Conservation (phyloP, 176 grass and related monocot species). For the Carex kokanica region DNA sequence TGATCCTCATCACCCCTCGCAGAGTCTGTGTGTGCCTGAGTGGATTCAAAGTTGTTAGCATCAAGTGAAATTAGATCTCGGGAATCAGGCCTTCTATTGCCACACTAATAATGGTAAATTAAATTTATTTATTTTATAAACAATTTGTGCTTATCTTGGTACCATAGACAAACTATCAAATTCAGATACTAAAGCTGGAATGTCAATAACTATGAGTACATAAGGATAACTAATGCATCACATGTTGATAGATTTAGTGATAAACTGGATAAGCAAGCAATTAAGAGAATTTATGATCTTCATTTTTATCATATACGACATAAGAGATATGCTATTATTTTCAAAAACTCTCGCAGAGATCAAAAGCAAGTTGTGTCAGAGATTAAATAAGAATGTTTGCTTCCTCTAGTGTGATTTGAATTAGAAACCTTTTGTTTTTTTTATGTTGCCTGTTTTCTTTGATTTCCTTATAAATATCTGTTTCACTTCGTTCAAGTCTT, state of each 20-base stretch:
- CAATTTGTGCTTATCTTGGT: background rate
- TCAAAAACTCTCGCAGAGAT: background rate
- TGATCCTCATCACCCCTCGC: conserved; percentile 55
- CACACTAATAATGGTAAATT: background rate
- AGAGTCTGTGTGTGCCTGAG: conserved; percentile 43
- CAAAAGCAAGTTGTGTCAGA: background rate
- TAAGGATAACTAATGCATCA: background rate
- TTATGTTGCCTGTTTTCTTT: background rate
- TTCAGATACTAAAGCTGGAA: background rate
- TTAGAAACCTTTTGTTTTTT: background rate
- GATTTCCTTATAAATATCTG: background rate
- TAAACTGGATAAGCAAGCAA: background rate
- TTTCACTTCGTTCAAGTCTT: background rate
- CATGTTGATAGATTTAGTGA: background rate
- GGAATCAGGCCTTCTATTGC: background rate
- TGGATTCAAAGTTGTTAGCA: background rate
- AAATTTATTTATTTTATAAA: background rate
- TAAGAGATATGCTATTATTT: background rate
- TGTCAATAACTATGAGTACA: background rate
- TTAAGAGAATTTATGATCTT: background rate
- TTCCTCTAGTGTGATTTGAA: background rate
- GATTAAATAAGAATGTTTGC: background rate
- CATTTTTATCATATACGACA: background rate
- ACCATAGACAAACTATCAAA: background rate
- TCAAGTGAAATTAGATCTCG: background rate